Base-by-base conservation (phyloP, 495 filamentous ascomycete genomes). In the Aspergillus wentii region DNA sequence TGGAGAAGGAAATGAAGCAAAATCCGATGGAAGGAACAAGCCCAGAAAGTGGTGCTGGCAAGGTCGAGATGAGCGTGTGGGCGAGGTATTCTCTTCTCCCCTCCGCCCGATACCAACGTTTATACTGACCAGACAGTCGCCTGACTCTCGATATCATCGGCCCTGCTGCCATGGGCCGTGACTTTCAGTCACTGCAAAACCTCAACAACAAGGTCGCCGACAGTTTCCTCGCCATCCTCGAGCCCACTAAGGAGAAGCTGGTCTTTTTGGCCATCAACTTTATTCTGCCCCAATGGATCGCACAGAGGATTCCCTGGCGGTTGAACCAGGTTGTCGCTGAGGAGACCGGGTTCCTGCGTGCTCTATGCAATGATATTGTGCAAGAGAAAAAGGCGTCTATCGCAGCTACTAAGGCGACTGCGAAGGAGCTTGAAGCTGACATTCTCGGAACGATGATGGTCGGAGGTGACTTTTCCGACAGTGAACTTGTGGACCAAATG, bases 121-220 rank as follows among this genome's bases (percentile, higher is more conserved):
- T n/a, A n/a, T n/a, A n/a, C n/a, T n/a, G 18, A 23, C 5, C 15
- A 4, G 16, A 8, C n/a, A 69, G 71, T 26, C 76, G 87, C 13
- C 77, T 79, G 0, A 89, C 89, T 0, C 79, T 95, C 8, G 90
- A 95, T 49, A 89, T 95, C 38, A 91, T 95, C 44, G 88, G 90
- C 6, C 57, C 80, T 4, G 83, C 86, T 0, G 88, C 88, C 1
- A 76, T 95, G 50, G 88, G 88, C 1, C 74, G 78, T 17, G 86
- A 94, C 35, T 95, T 95, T 49, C 65, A 71, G 20, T 78, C 86
- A 2, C 68, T 95, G 34, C 50, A 76, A 16, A 67, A 86, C 46
- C 76, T 76, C 0, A 54, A 76, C 10, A 82, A 78, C 48, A 68
- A 75, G 40, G 72, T 95, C 11, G 79, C 73, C 17, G 52, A 72